Base-by-base conservation (phyloP, 2,329 filamentous ascomycete genomes). In the Mariannaea sp. region DNA sequence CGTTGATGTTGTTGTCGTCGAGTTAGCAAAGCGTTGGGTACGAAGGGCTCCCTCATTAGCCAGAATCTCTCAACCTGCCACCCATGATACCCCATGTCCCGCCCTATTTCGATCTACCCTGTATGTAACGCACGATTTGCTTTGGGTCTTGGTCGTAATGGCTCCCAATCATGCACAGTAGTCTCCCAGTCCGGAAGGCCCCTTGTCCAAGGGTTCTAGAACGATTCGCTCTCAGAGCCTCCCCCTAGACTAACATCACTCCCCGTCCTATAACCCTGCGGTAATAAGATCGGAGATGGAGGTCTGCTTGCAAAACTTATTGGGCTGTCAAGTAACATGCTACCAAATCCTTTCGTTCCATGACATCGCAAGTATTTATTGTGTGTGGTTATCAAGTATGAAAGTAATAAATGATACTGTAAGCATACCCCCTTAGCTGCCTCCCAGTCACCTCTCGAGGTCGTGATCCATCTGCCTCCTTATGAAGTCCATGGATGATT, bases 151-250 rank as follows among this genome's bases (percentile, higher is more conserved):
- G 8, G 22, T 24, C 50, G 35, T 24, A 36, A 36, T 49, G 44
- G 27, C 40, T 44, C 45, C 40, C 47, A 29, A 38, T 32, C n/a
- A 48, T 13, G 22, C 19, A 48, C 22, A 24, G 22, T 8, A 24
- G 22, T 40, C 13, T 30, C 43, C 49, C 42, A 38, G 45, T 48
- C 40, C 41, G 36, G 50, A 42, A 58, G 60, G 39, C 45, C 22
- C 46, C 48, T 55, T 42, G 53, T 62, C 44, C 39, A 32, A 27
- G 22, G 12, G 38, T 56, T 65, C 49, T 58, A 49, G 52, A 61
- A 60, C 49, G 51, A 49, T 63, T 52, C 42, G 47, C 24, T 29
- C 24, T 29, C 22, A 24, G 19, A 32, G 44, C 40, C 43, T 36
- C 30, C 27, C 2, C 2, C 33, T 16, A n/a, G n/a, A 3, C 17